Conservation (phyloP, 345 rosid species). For the Hevea brasiliensis region DNA sequence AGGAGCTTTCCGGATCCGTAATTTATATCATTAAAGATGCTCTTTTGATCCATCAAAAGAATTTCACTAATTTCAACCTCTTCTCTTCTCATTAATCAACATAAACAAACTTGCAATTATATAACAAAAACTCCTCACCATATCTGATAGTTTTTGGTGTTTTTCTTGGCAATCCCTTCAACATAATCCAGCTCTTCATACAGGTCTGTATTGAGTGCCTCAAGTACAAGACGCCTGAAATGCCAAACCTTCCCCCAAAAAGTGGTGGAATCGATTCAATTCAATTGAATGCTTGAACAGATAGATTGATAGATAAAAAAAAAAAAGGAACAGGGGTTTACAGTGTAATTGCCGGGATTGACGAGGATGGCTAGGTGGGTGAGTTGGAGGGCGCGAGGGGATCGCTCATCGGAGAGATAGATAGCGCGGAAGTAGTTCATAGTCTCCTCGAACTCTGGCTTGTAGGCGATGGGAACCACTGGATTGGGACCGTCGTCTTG, state of each 20-base stretch:
- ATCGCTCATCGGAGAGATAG: conserved; percentile 67
- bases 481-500: conserved; percentile 92
- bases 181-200: conserved; percentile 56
- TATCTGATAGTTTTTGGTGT: conserved; percentile 84
- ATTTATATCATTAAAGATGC: background rate
- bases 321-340: conserved; percentile 12
- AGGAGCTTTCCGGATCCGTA: background rate
- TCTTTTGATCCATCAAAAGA: background rate
- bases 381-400: conserved; percentile 70
- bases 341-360: conserved; percentile 91
- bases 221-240: conserved; percentile 72
- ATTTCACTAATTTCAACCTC: background rate
- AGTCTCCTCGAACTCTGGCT: conserved; percentile 70
- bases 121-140: conserved; percentile 47
- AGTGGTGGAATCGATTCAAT: background rate
- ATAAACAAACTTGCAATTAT: background rate
- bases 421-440: conserved; percentile 92
- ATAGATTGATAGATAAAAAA: background rate
- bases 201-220: conserved; percentile 49
- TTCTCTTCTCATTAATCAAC: background rate
- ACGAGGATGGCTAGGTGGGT: conserved; percentile 55
- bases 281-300: background rate
- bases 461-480: conserved; percentile 77
- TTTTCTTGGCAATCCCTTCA: conserved; percentile 53
- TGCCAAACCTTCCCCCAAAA: conserved; percentile 73